Percentiles rank a stretch among this genome's conserved stretches.
Conservation (phyloP, 129 eudicot genomes). For the Flaveria trinervia region DNA sequence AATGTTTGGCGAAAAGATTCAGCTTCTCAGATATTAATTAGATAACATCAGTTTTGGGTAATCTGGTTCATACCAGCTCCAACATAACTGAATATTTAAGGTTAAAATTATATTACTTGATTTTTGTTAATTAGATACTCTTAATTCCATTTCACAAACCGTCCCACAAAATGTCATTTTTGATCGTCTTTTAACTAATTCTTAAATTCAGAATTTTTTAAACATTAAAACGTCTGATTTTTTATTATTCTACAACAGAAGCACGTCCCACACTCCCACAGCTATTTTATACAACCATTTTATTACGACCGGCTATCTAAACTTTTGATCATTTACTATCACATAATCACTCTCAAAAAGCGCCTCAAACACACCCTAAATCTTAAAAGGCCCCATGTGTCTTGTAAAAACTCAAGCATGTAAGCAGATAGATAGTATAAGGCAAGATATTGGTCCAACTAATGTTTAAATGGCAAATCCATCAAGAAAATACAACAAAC, state of each 20-base stretch:
- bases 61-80: background rate
- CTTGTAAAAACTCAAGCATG: background rate
- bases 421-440: background rate
- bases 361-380: background rate
- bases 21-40: background rate
- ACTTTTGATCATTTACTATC: background rate
- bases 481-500: conserved; percentile 9
- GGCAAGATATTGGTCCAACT: background rate
- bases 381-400: background rate
- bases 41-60: background rate
- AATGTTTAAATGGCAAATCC: background rate
- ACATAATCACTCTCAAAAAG: background rate
- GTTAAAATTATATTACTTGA: background rate
- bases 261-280: background rate
- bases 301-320: background rate
- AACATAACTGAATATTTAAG: background rate
- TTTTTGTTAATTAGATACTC: background rate
- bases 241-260: background rate
- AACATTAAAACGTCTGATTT: background rate
- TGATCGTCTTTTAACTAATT: background rate
- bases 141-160: background rate
- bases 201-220: background rate
- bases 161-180: background rate
- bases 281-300: background rate
- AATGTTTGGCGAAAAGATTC: background rate